These are phyloP conservation scores for Acmispon strigosus DNA, from an alignment of 306 rosid species.

Conservation along the genomic window DNA sequence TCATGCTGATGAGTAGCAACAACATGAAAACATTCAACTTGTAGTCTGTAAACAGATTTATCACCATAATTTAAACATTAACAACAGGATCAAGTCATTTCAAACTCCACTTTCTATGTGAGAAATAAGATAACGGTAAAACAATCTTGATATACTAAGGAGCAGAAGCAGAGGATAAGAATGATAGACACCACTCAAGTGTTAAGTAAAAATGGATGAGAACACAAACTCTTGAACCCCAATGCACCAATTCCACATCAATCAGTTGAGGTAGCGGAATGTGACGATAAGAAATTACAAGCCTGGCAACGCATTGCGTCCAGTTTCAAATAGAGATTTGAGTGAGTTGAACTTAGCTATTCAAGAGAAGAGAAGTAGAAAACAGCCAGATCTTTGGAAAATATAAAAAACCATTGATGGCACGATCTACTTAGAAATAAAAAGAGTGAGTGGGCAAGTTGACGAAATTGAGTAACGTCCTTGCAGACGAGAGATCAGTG, in stretches of 20 bases:
- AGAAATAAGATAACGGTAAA: neutral
- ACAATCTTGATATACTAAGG: neutral
- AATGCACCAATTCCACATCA: neutral
- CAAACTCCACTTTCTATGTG: neutral
- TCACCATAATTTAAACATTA: neutral
- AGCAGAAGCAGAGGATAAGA: neutral
- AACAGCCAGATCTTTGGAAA: constrained; percentile 20
- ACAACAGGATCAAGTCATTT: neutral
- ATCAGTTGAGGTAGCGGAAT: neutral
- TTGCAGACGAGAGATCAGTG: neutral
- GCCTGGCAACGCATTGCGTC: neutral
- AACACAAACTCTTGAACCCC: neutral
- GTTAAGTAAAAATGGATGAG: neutral
- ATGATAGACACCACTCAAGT: neutral
- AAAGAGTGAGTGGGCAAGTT: neutral
- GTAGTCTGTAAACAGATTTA: neutral
- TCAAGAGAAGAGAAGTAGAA: neutral
- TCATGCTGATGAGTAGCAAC: neutral
- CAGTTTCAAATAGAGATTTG: neutral
- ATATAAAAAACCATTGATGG: neutral
- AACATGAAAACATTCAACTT: neutral
- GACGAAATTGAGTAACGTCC: neutral
- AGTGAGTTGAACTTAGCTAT: neutral
- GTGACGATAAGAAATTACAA: neutral
- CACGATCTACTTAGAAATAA: neutral